Evolutionary conservation across 345 rosid genomes (phyloP).

Genomic region (Syzygium oleosum): DNA sequence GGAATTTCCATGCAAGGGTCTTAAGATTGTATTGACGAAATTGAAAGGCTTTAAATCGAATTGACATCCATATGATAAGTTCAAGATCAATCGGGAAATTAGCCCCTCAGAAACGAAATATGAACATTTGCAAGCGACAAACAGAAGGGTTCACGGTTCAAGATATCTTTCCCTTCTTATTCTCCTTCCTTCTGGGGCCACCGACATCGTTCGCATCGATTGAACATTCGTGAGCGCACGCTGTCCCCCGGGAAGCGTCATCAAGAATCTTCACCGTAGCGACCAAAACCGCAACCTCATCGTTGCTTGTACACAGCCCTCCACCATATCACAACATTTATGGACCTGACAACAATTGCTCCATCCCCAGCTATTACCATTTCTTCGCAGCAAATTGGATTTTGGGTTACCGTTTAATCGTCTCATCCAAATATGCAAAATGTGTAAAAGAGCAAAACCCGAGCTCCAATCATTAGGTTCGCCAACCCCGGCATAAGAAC

Average conservation of each 20-base stretch:
- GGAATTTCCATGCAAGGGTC: fast-evolving
- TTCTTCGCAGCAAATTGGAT: neutral
- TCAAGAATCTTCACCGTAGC: neutral
- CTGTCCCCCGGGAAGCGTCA: neutral
- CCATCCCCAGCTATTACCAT: neutral
- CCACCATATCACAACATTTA: neutral
- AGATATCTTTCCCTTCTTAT: neutral
- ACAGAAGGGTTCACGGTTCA: neutral
- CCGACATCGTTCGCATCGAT: neutral
- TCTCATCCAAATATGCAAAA: neutral
- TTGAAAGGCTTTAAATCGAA: fast-evolving
- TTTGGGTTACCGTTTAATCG: neutral
- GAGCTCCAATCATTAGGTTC: neutral
- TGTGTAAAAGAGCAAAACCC: neutral
- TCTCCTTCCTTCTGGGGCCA: neutral
- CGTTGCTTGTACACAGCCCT: neutral
- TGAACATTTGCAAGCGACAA: neutral
- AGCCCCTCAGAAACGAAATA: neutral
- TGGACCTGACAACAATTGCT: neutral
- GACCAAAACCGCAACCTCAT: neutral
- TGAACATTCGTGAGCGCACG: neutral
- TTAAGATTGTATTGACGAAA: neutral
- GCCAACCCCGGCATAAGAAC: neutral
- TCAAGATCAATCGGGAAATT: neutral
- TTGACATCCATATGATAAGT: fast-evolving